A percentile compares a stretch with the other conserved stretches of the same genome.
These are phyloP conservation scores for Phytomonas francai DNA, from an alignment of 208 protist genomes.

Conservation along the genomic window DNA sequence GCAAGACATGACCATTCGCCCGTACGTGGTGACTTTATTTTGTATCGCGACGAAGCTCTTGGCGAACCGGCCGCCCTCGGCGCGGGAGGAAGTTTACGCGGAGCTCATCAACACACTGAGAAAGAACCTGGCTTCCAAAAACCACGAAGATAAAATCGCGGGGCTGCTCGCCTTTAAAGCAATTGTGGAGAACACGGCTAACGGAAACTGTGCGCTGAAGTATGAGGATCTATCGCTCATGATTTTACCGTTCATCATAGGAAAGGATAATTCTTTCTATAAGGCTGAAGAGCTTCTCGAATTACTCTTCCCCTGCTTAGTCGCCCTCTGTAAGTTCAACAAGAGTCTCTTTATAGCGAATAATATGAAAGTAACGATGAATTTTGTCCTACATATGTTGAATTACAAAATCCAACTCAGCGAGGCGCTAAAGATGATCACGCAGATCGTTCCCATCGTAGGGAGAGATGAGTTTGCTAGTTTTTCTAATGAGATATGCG, in stretches of 20 bases:
- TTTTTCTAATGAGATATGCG: constrained; percentile 59
- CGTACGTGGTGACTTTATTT: constrained; percentile 49
- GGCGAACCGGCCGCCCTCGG: constrained; percentile 31
- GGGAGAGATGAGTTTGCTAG: constrained; percentile 43
- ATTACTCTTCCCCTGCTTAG: constrained; percentile 52
- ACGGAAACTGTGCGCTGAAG: constrained; percentile 20
- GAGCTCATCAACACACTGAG: constrained; percentile 52
- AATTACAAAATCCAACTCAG: constrained; percentile 32
- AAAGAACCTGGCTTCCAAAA: constrained; percentile 48
- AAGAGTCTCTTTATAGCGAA: constrained; percentile 59
- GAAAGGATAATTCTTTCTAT: constrained; percentile 7
- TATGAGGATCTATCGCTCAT: constrained; percentile 78
- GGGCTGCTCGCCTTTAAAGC: constrained; percentile 79
- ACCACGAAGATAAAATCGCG: constrained; percentile 46
- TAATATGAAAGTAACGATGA: constrained; percentile 68
- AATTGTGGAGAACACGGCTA: constrained; percentile 67
- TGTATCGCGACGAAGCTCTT: constrained; percentile 62
- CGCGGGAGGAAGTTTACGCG: constrained; percentile 41
- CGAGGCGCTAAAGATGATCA: constrained; percentile 70
- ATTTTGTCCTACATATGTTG: constrained; percentile 60
- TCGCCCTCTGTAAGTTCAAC: constrained; percentile 70
- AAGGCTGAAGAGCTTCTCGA: constrained; percentile 1
- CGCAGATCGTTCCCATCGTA: constrained; percentile 69
- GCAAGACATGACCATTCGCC: constrained; percentile 46
- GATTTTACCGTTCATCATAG: constrained; percentile 61